phyloP scores from a whole-genome alignment of 805 yeast species.

The Teunomyces stri region DNA sequence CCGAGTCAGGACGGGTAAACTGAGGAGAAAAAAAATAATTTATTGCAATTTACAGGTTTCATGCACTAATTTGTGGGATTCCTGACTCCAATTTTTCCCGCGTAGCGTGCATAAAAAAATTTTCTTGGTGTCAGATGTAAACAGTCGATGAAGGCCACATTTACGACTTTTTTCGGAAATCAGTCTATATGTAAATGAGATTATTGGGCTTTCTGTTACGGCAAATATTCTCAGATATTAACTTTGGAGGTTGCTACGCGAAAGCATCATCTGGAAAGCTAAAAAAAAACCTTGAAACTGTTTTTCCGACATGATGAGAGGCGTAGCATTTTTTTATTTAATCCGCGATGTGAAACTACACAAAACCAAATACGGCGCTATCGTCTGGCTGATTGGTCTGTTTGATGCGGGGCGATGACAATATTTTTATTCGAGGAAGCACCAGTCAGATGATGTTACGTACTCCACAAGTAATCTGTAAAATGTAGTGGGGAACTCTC shows the following conservation, averaged over 20 bases:
- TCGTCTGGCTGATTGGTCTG: background rate
- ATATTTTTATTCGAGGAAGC: background rate
- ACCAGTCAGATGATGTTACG: background rate
- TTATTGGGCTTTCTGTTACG: too few relatives aligned
- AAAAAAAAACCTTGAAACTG: background rate
- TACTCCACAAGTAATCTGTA: background rate
- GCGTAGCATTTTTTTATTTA: background rate
- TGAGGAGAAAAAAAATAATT: background rate
- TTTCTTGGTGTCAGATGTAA: too few relatives aligned
- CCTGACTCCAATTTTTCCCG: background rate
- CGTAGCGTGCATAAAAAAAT: background rate
- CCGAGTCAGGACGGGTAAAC: background rate
- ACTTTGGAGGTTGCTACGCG: too few relatives aligned
- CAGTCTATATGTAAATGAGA: too few relatives aligned
- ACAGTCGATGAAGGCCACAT: too few relatives aligned
- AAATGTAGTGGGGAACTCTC: background rate
- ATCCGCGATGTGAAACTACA: conserved; percentile 1
- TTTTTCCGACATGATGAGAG: background rate
- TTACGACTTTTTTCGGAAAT: too few relatives aligned
- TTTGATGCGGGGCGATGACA: background rate
- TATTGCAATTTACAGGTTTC: background rate
- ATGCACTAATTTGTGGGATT: conserved; percentile 3
- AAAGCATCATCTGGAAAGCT: background rate
- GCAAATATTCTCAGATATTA: too few relatives aligned
- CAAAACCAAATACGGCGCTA: background rate